Base-by-base conservation (phyloP, 352 stramenopile species). In the Phytophthora palmivora region DNA sequence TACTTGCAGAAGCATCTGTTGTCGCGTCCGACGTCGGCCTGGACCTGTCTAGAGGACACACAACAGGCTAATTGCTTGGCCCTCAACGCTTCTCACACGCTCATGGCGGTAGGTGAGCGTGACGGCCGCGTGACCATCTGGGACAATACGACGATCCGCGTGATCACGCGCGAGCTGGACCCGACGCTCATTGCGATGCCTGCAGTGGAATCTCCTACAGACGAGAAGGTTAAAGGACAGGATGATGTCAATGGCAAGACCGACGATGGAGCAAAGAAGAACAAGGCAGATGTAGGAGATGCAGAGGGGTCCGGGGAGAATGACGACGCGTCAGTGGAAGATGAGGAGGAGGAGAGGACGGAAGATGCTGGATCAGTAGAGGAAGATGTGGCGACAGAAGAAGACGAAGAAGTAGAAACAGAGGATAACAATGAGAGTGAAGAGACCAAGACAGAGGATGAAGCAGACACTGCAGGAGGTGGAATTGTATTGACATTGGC, bases 61-160 rank as follows among this genome's bases (percentile, higher is more conserved):
- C 79, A 92, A 52, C 84, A 94, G 62, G 79, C 85, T 16, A 74
- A 86, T 55, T 92, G 87, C 42, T 54, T 93, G 32, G 78, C 82
- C 2, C 60, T 91, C 28, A 95, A 92, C 58, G 60, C 76, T 0
- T 72, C 72, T 12, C 67, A 83, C 30, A 90, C 81, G 36, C 55
- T 95, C 44, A 59, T 94, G 11, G 85, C 84, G 6, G 82, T 95
- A 21, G 87, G 87, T 41, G 84, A 94, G 63, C 85, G 84, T 32
- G 87, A 92, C 30, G 87, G 87, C 5, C 78, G 85, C 37, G 72
- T 95, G n/a, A 91, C 75, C 8, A 78, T 95, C 22, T 95, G 87
- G 87, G 87, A 95, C 64, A 93, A 91, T 52, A 86, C 82, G 24
- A 87, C 76, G 6, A 79, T 95, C 12, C 83, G 81, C 21, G 84